Evolutionary conservation across 2,329 filamentous ascomycete genomes (phyloP), one percentile per base, ranked within the genome.

Genomic region (Geoglossum cookeanum): DNA sequence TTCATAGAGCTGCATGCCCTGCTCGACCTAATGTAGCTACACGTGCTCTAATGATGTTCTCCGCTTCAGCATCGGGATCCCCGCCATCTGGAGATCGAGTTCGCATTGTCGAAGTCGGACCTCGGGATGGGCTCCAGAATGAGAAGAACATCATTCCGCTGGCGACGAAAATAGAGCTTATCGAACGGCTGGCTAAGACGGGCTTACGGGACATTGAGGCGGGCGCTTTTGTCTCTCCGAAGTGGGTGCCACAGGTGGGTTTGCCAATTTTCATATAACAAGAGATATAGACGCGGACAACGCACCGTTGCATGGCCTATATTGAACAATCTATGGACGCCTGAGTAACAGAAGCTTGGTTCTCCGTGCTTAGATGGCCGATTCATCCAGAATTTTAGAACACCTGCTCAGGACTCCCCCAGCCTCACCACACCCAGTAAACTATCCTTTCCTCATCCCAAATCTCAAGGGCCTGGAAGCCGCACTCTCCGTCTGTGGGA

Each of bases 61-160:
- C 44, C 32, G 30, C 49, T 35, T 32, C 49, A 32, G 29, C 49
- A 11, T 32, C 49, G 7, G 27, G 15, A 17, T 22, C 22, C 49
- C 15, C 49, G 3, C 29, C 49, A 13, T 33, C 49, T 29, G 69
- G 72, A 64, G 73, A 74, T 61, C 71, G 74, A 64, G 74, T 77
- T 58, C 72, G 73, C 61, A 72, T 78, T 61, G 71, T 78, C 27
- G 75, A 78, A 72, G 87, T 94, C 60, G 87, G 86, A 7, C 87
- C 87, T 37, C 77, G 87, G 62, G 87, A 94, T 72, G 87, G 87
- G n/a, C 71, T 94, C 56, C 87, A 94, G 67, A 94, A 92, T 66
- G 85, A 92, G 72, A 85, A 85, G 70, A 78, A 74, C 61, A 75
- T 75, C 32, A 84, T 94, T 61, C 74, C 85, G 0, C 72, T 87